phyloP scores from a whole-genome alignment of 2,329 filamentous ascomycete species.

The Exophiala calicioides region DNA sequence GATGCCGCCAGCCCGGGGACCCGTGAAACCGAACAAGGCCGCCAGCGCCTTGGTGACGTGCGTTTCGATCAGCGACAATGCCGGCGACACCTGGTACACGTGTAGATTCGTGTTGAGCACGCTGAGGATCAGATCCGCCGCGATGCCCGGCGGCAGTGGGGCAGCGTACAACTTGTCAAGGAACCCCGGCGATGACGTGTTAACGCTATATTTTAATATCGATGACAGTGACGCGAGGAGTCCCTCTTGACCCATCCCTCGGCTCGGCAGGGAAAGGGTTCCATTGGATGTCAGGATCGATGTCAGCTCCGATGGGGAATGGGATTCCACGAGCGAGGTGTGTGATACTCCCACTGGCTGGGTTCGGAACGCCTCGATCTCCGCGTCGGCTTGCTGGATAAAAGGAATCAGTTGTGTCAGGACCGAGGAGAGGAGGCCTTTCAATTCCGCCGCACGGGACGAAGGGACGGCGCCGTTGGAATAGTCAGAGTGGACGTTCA shows the following conservation, averaged over 20 bases:
- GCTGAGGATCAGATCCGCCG: constrained; percentile 79
- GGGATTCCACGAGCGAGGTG: constrained; percentile 66
- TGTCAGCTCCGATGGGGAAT: constrained; percentile 61
- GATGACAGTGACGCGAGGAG: constrained; percentile 69
- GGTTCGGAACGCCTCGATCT: constrained; percentile 27
- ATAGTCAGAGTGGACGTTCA: too few relatives aligned
- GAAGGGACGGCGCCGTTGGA: neutral
- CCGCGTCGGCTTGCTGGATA: constrained; percentile 45
- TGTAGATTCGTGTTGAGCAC: constrained; percentile 92
- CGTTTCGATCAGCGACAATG: constrained; percentile 84
- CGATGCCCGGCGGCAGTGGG: constrained; percentile 82
- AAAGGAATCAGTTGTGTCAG: constrained; percentile 48
- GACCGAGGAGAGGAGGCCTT: constrained; percentile 35
- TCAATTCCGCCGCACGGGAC: constrained; percentile 21
- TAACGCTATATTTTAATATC: constrained; percentile 82
- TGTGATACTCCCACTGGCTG: too few relatives aligned
- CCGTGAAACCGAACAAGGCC: constrained; percentile 71
- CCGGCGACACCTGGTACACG: constrained; percentile 91
- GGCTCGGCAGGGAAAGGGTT: constrained; percentile 53
- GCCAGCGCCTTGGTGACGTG: constrained; percentile 73
- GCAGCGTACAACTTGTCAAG: constrained; percentile 93
- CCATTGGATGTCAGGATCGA: constrained; percentile 46
- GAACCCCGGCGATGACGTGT: constrained; percentile 98
- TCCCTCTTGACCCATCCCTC: constrained; percentile 68
- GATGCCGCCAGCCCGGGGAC: constrained; percentile 69